Conservation (phyloP, 108 stramenopile genomes). For the Skeletonema marinoi region DNA sequence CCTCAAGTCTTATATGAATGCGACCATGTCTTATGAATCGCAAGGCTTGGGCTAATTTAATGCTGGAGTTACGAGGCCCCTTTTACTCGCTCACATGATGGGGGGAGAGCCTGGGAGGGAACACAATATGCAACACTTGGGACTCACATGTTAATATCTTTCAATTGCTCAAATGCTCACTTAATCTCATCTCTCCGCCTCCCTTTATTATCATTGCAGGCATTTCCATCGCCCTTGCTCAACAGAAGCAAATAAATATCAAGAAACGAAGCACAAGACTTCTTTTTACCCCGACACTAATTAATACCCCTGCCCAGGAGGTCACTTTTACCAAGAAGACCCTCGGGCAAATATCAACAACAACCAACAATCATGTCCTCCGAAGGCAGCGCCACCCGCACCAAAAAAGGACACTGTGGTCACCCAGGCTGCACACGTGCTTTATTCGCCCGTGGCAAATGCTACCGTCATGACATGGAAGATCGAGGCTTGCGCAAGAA, state of each 20-base stretch:
- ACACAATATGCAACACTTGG: background rate
- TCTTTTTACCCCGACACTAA: background rate
- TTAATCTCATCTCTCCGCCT: background rate
- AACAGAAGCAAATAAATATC: background rate
- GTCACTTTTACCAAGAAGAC: background rate
- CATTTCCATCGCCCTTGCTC: no score
- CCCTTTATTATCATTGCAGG: background rate
- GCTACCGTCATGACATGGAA: slow-evolving; percentile 5
- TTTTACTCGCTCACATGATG: no score
- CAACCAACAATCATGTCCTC: background rate
- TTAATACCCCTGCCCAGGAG: no score
- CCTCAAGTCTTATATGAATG: background rate
- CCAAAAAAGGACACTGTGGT: slow-evolving; percentile 1
- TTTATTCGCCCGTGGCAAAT: background rate
- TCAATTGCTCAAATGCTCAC: background rate
- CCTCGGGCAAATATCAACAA: background rate
- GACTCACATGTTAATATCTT: background rate
- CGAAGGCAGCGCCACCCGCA: background rate
- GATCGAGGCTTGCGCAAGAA: slow-evolving; percentile 1
- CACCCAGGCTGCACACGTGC: background rate
- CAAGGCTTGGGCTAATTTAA: no score
- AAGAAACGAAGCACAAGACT: background rate
- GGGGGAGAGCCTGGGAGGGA: no score
- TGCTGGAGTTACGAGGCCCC: no score
- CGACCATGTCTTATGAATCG: no score